phyloP scores from a whole-genome alignment of 139 green algal genomes.

The Choricystis sp. region DNA sequence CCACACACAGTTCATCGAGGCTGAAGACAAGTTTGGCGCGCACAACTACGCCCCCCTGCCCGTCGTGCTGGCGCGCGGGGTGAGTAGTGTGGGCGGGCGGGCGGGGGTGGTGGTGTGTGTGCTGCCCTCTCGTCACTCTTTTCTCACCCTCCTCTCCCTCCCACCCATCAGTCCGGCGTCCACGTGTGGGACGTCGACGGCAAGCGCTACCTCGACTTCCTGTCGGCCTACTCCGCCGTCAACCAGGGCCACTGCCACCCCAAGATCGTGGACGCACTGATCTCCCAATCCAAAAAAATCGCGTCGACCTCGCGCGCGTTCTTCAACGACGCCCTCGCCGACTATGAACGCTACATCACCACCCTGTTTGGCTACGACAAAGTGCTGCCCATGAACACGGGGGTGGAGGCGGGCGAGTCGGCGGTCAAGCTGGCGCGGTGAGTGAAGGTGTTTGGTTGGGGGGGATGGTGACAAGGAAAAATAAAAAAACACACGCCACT shows the following conservation, averaged over 20 bases:
- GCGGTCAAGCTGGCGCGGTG: conserved; percentile 81
- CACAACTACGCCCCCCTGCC: conserved; percentile 88
- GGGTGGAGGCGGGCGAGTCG: conserved; percentile 92
- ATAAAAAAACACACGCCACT: background rate
- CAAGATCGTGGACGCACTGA: conserved; percentile 79
- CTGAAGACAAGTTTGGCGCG: conserved; percentile 60
- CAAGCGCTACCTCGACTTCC: conserved; percentile 73
- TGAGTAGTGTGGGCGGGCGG: no score
- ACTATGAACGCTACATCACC: conserved; percentile 90
- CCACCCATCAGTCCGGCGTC: no score
- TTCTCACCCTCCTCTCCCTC: no score
- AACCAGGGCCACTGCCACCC: conserved; percentile 97
- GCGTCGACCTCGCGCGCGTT: conserved; percentile 89
- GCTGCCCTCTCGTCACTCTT: no score
- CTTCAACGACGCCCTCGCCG: conserved; percentile 87
- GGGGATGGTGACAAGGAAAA: no score
- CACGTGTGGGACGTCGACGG: background rate
- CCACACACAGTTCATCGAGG: conserved; percentile 67
- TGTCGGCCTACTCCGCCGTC: conserved; percentile 78
- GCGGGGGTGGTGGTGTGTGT: no score
- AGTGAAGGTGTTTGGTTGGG: background rate
- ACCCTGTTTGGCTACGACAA: conserved; percentile 84
- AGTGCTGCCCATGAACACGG: conserved; percentile 91
- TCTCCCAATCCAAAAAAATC: conserved; percentile 62
- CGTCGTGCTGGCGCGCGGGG: conserved; percentile 54